Base-by-base conservation (phyloP, 768 basidiomycete genomes). In the Megacollybia marginata region DNA sequence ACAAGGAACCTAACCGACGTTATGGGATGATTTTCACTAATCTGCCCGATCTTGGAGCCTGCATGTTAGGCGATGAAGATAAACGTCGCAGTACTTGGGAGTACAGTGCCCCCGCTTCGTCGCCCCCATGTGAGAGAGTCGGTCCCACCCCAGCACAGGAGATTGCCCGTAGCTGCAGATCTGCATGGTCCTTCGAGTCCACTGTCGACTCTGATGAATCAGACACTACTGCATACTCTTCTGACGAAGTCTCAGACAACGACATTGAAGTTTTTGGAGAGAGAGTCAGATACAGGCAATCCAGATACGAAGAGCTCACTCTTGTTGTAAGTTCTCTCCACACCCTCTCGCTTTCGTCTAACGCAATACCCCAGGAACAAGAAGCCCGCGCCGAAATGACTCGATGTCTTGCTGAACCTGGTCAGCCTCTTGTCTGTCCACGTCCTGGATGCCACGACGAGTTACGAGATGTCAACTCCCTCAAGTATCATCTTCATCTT, bases 371-470 rank as follows among this genome's bases (percentile, higher is more conserved):
- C 32, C 50, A 75, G 72, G 59, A 62, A 38, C 57, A 65, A 42
- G 73, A 77, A 57, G 74, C 71, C 23, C 38, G 61, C 20, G 50
- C 51, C 6, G 54, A 62, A 15, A 65, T 69, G 59, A 51, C 55
- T 43, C 52, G 15, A 28, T 53, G 57, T 20, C 64, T 63, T 10
- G 52, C 64, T 38, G 51, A 53, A 18, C 65, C 64, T 42, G 56
- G 60, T 9, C 62, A 68, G 33, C 57, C 42, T 16, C 62, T 81
- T 16, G 59, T 60, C 7, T 80, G 79, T 55, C 67, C 65, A 20
- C 70, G 76, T 34, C 58, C 65, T 33, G 75, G 69, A 31, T 80
- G 80, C 57, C 54, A 55, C 7, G 55, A 68, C 53, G 58, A 65
- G 12, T 54, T 69, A 13, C 48, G 47, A 2, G 55, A 56, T 13